These are phyloP conservation scores for Solanum ahanhuiri DNA, from an alignment of 257 asterid genomes.

Conservation along the genomic window DNA sequence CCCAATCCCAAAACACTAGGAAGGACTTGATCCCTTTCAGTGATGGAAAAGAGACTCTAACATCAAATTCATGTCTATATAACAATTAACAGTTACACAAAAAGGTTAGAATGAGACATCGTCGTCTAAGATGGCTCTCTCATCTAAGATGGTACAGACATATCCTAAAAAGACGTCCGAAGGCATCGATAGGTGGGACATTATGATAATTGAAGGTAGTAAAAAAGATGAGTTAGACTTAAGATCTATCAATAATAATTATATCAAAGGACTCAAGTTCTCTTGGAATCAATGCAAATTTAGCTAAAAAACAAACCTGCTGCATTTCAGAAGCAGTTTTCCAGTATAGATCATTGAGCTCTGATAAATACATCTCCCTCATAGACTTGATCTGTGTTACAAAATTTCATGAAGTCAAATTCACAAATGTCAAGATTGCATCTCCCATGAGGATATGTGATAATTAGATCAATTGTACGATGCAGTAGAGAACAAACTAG, in stretches of 20 bases:
- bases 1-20: not conserved
- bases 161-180: not conserved
- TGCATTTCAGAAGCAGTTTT: slow-evolving; percentile 24
- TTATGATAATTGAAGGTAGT: not conserved
- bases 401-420: not conserved
- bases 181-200: not conserved
- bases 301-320: not conserved
- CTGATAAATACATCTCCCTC: slow-evolving; percentile 54
- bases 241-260: not conserved
- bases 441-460: not conserved
- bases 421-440: not conserved
- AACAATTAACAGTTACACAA: not conserved
- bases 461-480: not conserved
- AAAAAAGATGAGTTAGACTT: not conserved
- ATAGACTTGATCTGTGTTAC: slow-evolving; percentile 66
- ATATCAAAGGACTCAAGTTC: not conserved
- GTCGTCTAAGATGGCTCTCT: not conserved
- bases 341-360: slow-evolving; percentile 55
- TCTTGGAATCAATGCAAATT: not conserved
- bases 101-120: not conserved
- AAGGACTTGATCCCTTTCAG: not conserved
- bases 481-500: not conserved
- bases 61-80: not conserved
- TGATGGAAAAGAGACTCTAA: not conserved
- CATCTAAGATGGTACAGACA: not conserved